Evolutionary conservation across 768 basidiomycete genomes (phyloP), one percentile per base, ranked within the genome.

Genomic region (Xerocomellus chrysenteron): DNA sequence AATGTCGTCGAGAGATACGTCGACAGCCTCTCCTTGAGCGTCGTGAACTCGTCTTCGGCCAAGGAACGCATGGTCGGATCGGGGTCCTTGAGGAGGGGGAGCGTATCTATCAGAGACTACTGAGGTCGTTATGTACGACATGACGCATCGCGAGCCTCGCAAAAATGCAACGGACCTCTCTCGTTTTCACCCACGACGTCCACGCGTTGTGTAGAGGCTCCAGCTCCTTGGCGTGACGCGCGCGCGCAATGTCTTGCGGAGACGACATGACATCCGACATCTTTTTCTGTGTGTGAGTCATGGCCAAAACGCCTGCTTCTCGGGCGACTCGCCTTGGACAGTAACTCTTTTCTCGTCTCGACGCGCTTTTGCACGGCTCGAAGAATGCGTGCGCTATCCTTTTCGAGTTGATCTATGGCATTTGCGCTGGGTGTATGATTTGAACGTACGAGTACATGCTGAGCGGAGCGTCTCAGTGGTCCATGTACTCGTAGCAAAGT

Each of bases 11-110:
- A 62, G 46, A 73, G 65, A 51, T 70, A 60, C 5, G 28, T 47
- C 49, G 63, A 72, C 30, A 68, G 63, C 47, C 63, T 68, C 19
- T 64, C 54, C 2, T 74, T 68, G 46, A 91, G 80, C 4, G 72
- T 52, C 4, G 68, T 66, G 57, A 85, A 80, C 64, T 94, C 93
- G 36, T 88, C 86, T 1, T 71, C 63, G 0, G 92, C 93, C 54
- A 97, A 77, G 9, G 81, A 69, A 6, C 87, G 87, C 80, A 98
- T 87, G 3, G 80, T 74, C 2, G 84, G 79, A 64, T 96, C 94
- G 0, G 86, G 74, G 64, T 96, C 94, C 36, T 76, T 66, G 3
- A 93, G 80, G 1, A 93, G 80, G 0, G 79, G 68, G 3, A 74
- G 66, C 0, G 86, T 85, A 61, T 89, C 88, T 62, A 81, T 72